phyloP scores from a whole-genome alignment of 2,329 filamentous ascomycete genomes.

The Cadophora gregata region DNA sequence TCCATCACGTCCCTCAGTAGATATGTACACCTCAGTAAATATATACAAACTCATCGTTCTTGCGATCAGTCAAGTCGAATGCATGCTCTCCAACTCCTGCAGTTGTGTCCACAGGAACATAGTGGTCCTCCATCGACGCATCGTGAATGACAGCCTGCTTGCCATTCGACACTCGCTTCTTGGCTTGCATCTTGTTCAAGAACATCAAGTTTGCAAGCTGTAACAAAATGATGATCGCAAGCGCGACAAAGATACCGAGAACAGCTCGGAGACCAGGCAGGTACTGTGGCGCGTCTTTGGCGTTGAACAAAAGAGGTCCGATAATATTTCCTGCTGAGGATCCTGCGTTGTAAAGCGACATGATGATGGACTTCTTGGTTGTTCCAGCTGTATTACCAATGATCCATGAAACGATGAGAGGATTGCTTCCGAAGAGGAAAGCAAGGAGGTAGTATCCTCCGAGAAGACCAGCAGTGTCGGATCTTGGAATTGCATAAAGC shows the following conservation, averaged over 20 bases:
- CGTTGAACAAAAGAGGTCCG: constrained; percentile 66
- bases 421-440: constrained; percentile 70
- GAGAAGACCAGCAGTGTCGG: constrained; percentile 56
- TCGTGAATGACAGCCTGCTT: constrained; percentile 66
- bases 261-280: constrained; percentile 61
- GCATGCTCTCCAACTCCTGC: constrained; percentile 54
- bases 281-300: constrained; percentile 63
- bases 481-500: constrained; percentile 58
- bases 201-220: constrained; percentile 61
- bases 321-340: constrained; percentile 70
- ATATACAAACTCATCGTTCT: constrained; percentile 74
- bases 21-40: constrained; percentile 64
- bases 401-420: constrained; percentile 71
- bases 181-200: constrained; percentile 62
- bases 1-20: constrained; percentile 47
- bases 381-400: constrained; percentile 71
- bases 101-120: constrained; percentile 47
- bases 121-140: constrained; percentile 63
- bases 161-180: constrained; percentile 60
- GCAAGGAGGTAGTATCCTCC: constrained; percentile 69
- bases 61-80: constrained; percentile 66
- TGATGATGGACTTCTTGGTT: constrained; percentile 69
- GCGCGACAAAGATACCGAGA: constrained; percentile 58
- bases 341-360: constrained; percentile 68
- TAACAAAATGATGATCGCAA: constrained; percentile 58